phyloP scores from a whole-genome alignment of 345 rosid genomes.

The Eucalyptus dawsonii region DNA sequence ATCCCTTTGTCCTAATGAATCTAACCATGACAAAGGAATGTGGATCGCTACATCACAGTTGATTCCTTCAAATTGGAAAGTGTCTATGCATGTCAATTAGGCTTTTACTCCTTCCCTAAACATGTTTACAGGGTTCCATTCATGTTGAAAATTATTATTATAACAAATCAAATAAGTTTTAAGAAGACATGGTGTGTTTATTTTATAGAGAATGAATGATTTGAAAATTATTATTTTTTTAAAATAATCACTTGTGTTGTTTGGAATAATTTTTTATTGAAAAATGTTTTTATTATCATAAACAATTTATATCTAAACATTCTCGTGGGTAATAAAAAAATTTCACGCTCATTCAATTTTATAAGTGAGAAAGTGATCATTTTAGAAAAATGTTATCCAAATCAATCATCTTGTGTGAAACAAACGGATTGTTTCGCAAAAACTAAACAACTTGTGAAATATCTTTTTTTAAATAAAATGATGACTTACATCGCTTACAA shows the following conservation, averaged over 20 bases:
- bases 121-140: not conserved
- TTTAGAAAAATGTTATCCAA: too few relatives aligned
- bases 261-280: too few relatives aligned
- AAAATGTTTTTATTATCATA: too few relatives aligned
- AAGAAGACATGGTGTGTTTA: too few relatives aligned
- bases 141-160: not conserved
- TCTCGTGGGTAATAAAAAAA: accelerated
- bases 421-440: not conserved
- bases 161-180: not conserved
- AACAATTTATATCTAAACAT: too few relatives aligned
- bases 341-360: too few relatives aligned
- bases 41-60: not conserved
- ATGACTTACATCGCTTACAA: too few relatives aligned
- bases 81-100: not conserved
- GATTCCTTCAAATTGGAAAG: not conserved
- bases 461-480: too few relatives aligned
- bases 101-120: not conserved
- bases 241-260: too few relatives aligned
- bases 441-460: too few relatives aligned
- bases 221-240: too few relatives aligned
- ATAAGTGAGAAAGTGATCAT: not conserved
- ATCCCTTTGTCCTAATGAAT: not conserved
- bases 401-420: accelerated
- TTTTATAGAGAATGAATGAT: too few relatives aligned
- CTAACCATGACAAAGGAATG: not conserved